These are phyloP conservation scores for Lactarius akahatsu DNA, from an alignment of 768 basidiomycete species.

Conservation along the genomic window DNA sequence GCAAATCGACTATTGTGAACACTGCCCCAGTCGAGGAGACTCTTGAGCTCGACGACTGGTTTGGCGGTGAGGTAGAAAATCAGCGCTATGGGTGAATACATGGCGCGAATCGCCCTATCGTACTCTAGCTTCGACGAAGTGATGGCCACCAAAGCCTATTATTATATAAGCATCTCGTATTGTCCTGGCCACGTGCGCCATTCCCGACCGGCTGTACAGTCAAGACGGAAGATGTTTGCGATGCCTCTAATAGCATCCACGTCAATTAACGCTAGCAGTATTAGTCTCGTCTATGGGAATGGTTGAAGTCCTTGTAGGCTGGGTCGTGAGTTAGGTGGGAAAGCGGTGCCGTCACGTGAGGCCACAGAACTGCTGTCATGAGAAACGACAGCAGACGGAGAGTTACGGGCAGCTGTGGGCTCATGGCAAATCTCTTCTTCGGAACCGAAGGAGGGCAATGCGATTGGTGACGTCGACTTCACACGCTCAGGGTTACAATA, in stretches of 20 bases:
- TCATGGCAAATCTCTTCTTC: conserved; percentile 1
- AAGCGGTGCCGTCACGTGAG: background rate
- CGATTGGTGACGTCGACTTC: conserved; percentile 2
- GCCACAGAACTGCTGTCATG: background rate
- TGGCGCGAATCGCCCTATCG: too few species aligned
- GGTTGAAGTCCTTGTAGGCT: background rate
- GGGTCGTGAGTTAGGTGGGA: background rate
- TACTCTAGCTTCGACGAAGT: background rate
- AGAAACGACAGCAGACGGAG: background rate
- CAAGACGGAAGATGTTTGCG: background rate
- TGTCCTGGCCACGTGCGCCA: background rate
- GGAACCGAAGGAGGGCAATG: background rate
- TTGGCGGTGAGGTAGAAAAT: conserved; percentile 53
- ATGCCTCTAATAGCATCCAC: background rate
- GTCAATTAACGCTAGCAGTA: background rate
- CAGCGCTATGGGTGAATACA: conserved; percentile 60
- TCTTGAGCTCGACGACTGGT: conserved; percentile 71
- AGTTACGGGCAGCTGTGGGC: background rate
- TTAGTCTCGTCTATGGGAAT: background rate
- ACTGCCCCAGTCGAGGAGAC: conserved; percentile 62
- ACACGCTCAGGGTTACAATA: background rate
- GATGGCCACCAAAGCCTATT: background rate
- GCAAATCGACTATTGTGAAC: conserved; percentile 78
- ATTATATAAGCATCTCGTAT: background rate
- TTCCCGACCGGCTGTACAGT: background rate